Percentiles rank a stretch among this genome's conserved stretches.
These are phyloP conservation scores for Chrysanthemum lavandulifolium DNA, from an alignment of 129 eudicot genomes.

Conservation along the genomic window DNA sequence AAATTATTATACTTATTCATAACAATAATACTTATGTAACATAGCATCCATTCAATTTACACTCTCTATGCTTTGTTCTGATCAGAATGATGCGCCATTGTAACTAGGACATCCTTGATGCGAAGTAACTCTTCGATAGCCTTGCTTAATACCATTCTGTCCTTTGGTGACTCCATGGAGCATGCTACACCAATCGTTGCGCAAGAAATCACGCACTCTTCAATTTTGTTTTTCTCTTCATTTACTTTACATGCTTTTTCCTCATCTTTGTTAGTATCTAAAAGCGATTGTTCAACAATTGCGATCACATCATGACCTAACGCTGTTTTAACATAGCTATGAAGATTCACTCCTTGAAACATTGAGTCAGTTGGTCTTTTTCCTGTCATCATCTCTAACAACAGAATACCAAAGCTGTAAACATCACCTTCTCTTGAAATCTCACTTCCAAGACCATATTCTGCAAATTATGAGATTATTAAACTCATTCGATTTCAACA, in stretches of 20 bases:
- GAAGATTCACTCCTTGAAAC: conserved; percentile 35
- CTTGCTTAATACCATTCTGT: conserved; percentile 21
- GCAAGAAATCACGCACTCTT: conserved; percentile 18
- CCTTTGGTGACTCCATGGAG: conserved; percentile 32
- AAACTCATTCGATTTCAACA: no score
- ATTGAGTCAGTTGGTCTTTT: conserved; percentile 31
- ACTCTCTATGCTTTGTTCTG: no score
- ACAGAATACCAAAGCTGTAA: conserved; percentile 35
- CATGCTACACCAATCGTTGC: conserved; percentile 33
- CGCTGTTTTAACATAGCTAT: conserved; percentile 27
- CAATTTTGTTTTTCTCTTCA: conserved; percentile 11
- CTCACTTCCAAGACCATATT: conserved; percentile 45
- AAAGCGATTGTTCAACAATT: conserved; percentile 23
- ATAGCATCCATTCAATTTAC: no score
- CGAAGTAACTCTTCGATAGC: conserved; percentile 16
- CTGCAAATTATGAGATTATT: not conserved
- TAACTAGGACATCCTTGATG: not conserved
- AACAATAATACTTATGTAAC: no score
- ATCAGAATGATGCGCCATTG: no score
- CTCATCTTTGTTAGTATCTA: not conserved
- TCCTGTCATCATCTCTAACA: conserved; percentile 41
- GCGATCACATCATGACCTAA: conserved; percentile 25
- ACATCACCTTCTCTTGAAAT: conserved; percentile 38
- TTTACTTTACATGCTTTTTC: not conserved
- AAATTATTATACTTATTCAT: not conserved